Evolutionary conservation across 805 yeast species (phyloP).

Genomic region (Candida vartiovaarae): DNA sequence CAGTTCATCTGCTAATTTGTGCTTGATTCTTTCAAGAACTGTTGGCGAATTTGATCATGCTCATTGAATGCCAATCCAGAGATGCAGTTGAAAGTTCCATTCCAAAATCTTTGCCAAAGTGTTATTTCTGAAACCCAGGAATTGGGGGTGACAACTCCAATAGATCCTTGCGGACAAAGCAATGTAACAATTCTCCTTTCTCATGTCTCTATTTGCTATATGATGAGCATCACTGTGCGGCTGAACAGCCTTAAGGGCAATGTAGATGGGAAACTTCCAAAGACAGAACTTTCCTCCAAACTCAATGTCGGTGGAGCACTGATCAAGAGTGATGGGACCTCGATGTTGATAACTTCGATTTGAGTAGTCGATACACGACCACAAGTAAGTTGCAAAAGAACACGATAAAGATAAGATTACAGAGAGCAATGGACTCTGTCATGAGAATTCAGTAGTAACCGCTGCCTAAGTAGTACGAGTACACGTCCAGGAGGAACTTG

Average conservation of each 20-base stretch:
- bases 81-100: conserved; percentile 88
- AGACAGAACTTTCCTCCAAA: conserved; percentile 50
- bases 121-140: conserved; percentile 36
- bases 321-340: conserved; percentile 25
- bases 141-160: conserved; percentile 57
- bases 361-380: conserved; percentile 72
- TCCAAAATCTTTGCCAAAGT: conserved; percentile 80
- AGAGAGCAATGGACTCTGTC: conserved; percentile 55
- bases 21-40: conserved; percentile 63
- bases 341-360: conserved; percentile 27
- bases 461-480: conserved; percentile 76
- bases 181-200: conserved; percentile 89
- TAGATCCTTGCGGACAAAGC: conserved; percentile 74
- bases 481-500: conserved; percentile 73
- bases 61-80: conserved; percentile 80
- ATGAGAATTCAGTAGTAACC: conserved; percentile 78
- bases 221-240: conserved; percentile 80
- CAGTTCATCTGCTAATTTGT: conserved; percentile 63
- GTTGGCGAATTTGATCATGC: conserved; percentile 72
- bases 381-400: conserved; percentile 68
- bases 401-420: conserved; percentile 74
- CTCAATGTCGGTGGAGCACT: conserved; percentile 39
- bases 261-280: conserved; percentile 51
- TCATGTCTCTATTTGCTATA: conserved; percentile 92
- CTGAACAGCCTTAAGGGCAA: conserved; percentile 45